Base-by-base conservation (phyloP, 179 eudicot species). In the Heliamphora pulchella region DNA sequence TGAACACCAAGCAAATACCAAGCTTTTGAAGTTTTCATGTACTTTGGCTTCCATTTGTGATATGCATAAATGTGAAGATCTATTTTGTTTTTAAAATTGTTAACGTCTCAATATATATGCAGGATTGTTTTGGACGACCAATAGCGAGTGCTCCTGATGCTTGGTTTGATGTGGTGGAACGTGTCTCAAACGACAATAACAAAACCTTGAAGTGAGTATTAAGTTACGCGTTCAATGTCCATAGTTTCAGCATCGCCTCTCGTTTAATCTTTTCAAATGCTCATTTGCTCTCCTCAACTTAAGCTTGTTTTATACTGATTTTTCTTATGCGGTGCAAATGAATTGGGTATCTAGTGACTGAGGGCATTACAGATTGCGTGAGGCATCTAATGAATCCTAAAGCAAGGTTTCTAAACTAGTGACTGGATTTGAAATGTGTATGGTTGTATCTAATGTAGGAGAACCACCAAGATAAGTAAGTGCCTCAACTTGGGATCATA, bases 101-200 rank as follows among this genome's bases (percentile, higher is more conserved):
- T 74, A 3, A 0, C 31, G 31, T 51, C n/a, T 41, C 64, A 43
- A 14, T 51, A 50, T 5, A 71, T 80, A 54, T 81, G 82, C 85
- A 96, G 99, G 99, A 96, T 68, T 96, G 99, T 85, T 96, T 96
- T 90, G 97, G 91, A 59, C 77, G 99, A 80, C 99, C 99, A 54
- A 96, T 96, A 78, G 80, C 97, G 64, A 96, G 98, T 86, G 90
- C 98, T 78, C 99, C 99, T 22, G 99, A 96, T 92, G 92, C 99
- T 81, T 96, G 99, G 99, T 90, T 96, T 85, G 91, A 96, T 88
- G 89, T 94, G 85, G 97, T 92, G 79, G 99, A 94, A 83, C 99
- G 99, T 76, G 86, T 87, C 84, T 96, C 99, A 58, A 89, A 92
- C 78, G 99, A 96, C 81, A 80, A 80, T 72, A 96, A 96, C 92